Evolutionary conservation across 73 alveolate genomes (phyloP), one percentile per base, ranked within the genome.

Genomic region (Blepharisma stoltei): DNA sequence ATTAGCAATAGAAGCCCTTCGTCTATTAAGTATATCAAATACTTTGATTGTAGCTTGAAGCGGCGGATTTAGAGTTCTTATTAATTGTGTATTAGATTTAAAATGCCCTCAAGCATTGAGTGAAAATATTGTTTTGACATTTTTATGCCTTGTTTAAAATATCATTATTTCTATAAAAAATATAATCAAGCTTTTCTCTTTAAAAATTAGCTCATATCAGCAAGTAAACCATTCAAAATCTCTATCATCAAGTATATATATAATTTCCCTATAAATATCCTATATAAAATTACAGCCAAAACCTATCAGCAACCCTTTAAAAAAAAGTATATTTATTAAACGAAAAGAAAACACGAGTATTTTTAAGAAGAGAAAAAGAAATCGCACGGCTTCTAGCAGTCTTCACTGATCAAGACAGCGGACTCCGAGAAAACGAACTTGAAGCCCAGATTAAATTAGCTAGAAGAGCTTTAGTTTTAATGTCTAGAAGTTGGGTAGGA

Each of bases 71-170:
- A 44, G 43, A 25, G 43, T 46, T 9, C 45, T 69, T 9, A 46
- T 44, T n/a, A n/a, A 11, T 14, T 9, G 46, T 44, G 43, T n/a
- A 11, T 69, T 69, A 20, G 79, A 69, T 69, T 14, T 46, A 9
- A 69, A 46, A 43, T 69, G 55, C 25, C 11, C 79, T 18, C 55
- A 46, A n/a, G 45, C 11, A 1, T 69, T 69, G 20, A 44, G 55
- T n/a, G 79, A 69, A 25, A 69, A 69, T 69, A 46, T 69, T 43
- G 41, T 69, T 43, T 46, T 69, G 20, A 69, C 79, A 71, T 37
- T 69, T 7, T 7, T 9, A n/a, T n/a, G n/a, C n/a, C n/a, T n/a
- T n/a, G n/a, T n/a, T n/a, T n/a, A n/a, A n/a, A n/a, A n/a, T n/a
- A n/a, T n/a, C n/a, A n/a, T n/a, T n/a, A n/a, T n/a, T n/a, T n/a